phyloP scores from a whole-genome alignment of 2,329 filamentous ascomycete species.

The Fusarium sp. region DNA sequence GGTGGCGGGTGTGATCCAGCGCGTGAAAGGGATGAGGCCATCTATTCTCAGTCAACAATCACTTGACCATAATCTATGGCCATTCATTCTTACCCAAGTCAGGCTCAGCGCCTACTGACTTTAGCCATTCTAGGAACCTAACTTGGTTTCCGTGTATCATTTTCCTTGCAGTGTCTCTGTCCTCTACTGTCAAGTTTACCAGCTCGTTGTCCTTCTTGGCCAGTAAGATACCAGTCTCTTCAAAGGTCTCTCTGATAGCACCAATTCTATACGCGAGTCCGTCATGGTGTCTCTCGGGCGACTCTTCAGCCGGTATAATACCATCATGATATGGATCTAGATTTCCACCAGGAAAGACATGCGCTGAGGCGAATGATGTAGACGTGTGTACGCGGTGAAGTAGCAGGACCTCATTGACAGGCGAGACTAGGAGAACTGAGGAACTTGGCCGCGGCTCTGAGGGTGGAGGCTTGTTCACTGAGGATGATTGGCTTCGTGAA shows the following conservation, averaged over 20 bases:
- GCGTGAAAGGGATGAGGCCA: conserved; percentile 81
- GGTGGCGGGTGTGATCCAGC: conserved; percentile 86
- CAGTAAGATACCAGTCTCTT: conserved; percentile 90
- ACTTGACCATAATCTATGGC: neutral
- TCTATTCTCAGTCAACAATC: conserved; percentile 52
- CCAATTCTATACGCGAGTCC: conserved; percentile 79
- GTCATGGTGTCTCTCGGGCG: conserved; percentile 72
- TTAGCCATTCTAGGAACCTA: conserved; percentile 73
- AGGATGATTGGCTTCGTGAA: conserved; percentile 16
- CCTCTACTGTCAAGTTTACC: conserved; percentile 66
- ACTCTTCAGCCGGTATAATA: conserved; percentile 53
- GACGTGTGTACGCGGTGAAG: conserved; percentile 87
- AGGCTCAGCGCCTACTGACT: conserved; percentile 63
- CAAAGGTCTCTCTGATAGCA: conserved; percentile 91
- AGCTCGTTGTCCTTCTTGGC: conserved; percentile 65
- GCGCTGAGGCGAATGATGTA: conserved; percentile 85
- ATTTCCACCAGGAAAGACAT: conserved; percentile 95
- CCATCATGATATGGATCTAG: conserved; percentile 83
- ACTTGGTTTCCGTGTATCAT: conserved; percentile 73
- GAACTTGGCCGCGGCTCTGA: conserved; percentile 70
- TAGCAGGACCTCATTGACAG: conserved; percentile 85
- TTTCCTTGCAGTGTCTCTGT: conserved; percentile 72
- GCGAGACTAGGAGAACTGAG: conserved; percentile 86
- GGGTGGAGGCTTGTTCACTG: conserved; percentile 38
- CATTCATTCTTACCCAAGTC: conserved; percentile 67